These are phyloP conservation scores for Boletus sensibilis DNA, from an alignment of 768 basidiomycete genomes.

Conservation along the genomic window DNA sequence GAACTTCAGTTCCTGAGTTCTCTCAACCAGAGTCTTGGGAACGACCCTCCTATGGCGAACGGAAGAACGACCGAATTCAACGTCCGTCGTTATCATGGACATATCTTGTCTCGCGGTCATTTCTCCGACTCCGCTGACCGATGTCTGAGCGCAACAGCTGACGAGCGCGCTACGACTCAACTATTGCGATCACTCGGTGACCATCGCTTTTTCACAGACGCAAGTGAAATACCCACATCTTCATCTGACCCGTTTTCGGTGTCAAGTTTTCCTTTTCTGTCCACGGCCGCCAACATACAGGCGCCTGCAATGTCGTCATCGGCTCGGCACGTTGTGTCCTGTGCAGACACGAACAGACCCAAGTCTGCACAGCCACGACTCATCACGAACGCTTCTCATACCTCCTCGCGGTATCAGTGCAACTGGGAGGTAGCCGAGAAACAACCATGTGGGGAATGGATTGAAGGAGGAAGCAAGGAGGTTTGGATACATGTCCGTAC, in stretches of 20 bases:
- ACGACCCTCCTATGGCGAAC: background rate
- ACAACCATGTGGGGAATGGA: background rate
- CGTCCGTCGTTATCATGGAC: background rate
- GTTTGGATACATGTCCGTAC: constrained; percentile 11
- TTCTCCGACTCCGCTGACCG: background rate
- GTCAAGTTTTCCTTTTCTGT: background rate
- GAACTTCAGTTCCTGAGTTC: constrained; percentile 7
- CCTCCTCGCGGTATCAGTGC: constrained; percentile 3
- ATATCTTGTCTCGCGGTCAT: background rate
- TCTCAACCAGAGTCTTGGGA: constrained; percentile 5
- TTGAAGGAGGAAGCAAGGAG: constrained; percentile 13
- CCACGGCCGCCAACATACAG: background rate
- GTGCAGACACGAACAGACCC: background rate
- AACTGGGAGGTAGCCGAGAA: background rate
- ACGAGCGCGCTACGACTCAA: background rate
- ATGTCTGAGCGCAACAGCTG: background rate
- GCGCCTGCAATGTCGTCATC: background rate
- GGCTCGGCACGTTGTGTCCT: background rate
- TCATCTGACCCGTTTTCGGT: background rate
- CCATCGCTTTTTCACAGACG: background rate
- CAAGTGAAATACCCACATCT: background rate
- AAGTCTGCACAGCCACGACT: background rate
- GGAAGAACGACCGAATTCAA: background rate
- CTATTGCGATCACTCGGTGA: background rate
- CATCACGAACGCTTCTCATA: background rate